Base-by-base conservation (phyloP, 1,139 yeast species). In the Diutina sp. region DNA sequence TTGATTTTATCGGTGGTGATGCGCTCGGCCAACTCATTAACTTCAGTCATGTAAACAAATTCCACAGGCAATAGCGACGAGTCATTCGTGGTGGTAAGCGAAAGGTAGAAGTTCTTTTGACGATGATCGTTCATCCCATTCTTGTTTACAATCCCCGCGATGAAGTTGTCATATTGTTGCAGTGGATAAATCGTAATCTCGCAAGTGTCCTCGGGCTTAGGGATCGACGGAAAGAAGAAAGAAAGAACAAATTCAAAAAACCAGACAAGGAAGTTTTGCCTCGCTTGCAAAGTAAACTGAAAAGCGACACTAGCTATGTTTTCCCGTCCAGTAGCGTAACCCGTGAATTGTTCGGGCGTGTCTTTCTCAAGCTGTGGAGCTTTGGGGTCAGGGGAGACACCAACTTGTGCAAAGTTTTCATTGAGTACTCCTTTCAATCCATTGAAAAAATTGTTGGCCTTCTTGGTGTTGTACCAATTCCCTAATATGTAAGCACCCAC, bases 1-100 rank as follows among this genome's bases (percentile, higher is more conserved):
- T 77, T 80, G 58, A 82, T 76, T 59, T 76, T 77, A 8, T 65
- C 65, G 55, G 82, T 76, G 61, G 79, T 76, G 58, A 87, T 72
- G 61, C 81, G 74, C 7, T 84, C 90, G 64, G 85, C 90, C 70
- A 89, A 77, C 68, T 91, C 98, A 60, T 83, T 79, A 58, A 83
- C 83, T 74, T 93, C 99, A 64, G 89, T 78, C 99, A 93, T 91
- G 72, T 83, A 89, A 28, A 90, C 96, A 67, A 80, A 87, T 58
- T 87, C 82, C 57, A 72, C 66, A 54, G 97, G 97, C 64, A 91
- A 74, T 63, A 79, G 77, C 38, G 79, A 69, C 38, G 90, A 84
- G 66, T 84, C 89, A 47, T 86, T 66, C 48, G 97, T 90, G 65
- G 82, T 87, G 62, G 98, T 89, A 66, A 91, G 78, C 1, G 96